phyloP scores from a whole-genome alignment of 2,329 filamentous ascomycete species.

The Hymenoscyphus linearis region DNA sequence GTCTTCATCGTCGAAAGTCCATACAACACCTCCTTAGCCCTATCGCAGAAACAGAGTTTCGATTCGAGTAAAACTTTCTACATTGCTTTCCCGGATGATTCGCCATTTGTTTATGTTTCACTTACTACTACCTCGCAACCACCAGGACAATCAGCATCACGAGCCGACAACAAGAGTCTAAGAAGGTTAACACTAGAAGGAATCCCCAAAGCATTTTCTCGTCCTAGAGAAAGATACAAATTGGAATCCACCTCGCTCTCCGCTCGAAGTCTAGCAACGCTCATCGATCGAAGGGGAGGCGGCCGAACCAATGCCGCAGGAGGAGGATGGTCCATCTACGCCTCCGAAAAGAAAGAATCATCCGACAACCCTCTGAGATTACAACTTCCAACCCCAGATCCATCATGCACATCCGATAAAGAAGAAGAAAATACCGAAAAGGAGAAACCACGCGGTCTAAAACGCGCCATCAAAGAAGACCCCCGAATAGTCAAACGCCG shows the following conservation, averaged over 20 bases:
- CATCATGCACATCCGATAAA: conserved; percentile 36
- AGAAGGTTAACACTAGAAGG: conserved; percentile 69
- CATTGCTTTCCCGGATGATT: conserved; percentile 75
- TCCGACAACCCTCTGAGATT: conserved; percentile 46
- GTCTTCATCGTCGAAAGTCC: conserved; percentile 77
- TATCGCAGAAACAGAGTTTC: conserved; percentile 36
- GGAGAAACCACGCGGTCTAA: conserved; percentile 16
- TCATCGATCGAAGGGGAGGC: conserved; percentile 64
- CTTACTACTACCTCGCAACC: conserved; percentile 51
- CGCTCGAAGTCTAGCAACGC: conserved; percentile 64
- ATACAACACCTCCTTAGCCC: conserved; percentile 59
- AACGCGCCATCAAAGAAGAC: conserved; percentile 29
- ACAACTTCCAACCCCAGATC: conserved; percentile 34
- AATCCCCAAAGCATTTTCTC: conserved; percentile 76
- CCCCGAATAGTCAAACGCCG: conserved; percentile 49
- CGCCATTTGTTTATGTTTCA: conserved; percentile 67
- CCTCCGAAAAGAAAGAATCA: conserved; percentile 45
- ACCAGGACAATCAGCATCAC: conserved; percentile 34
- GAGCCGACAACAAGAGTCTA: conserved; percentile 54
- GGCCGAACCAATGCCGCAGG: conserved; percentile 66
- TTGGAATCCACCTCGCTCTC: conserved; percentile 63
- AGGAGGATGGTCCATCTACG: conserved; percentile 77
- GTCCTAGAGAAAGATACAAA: conserved; percentile 65
- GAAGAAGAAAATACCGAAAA: conserved; percentile 13
- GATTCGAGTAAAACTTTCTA: conserved; percentile 69